A percentile compares a stretch with the other conserved stretches of the same genome.
phyloP scores from a whole-genome alignment of 768 basidiomycete species.

The Calocera cornea region DNA sequence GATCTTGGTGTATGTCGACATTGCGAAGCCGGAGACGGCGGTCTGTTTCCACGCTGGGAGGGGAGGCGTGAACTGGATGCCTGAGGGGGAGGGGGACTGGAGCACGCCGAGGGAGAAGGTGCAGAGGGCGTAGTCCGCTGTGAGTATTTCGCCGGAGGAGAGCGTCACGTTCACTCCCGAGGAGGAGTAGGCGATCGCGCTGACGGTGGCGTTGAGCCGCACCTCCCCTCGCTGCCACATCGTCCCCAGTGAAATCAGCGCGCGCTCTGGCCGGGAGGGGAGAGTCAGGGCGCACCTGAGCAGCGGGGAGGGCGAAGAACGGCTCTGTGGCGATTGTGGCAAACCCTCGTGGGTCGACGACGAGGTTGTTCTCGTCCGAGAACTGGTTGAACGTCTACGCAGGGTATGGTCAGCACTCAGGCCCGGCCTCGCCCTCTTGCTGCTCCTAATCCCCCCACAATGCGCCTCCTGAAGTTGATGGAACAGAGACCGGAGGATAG shows the following conservation, averaged over 20 bases:
- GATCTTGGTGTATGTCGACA: constrained; percentile 57
- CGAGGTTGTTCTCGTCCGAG: constrained; percentile 10
- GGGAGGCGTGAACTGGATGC: constrained; percentile 33
- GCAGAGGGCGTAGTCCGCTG: constrained; percentile 45
- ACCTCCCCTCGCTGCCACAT: constrained; percentile 6
- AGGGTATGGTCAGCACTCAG: too few relatives aligned
- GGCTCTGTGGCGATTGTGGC: constrained; percentile 1
- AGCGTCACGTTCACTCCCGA: constrained; percentile 37
- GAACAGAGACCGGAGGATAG: too few relatives aligned
- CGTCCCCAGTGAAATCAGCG: neutral
- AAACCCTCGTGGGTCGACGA: constrained; percentile 12
- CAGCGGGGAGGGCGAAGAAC: neutral
- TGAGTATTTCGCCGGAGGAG: constrained; percentile 30
- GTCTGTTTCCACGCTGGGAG: constrained; percentile 52
- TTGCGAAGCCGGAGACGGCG: constrained; percentile 46
- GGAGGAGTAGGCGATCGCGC: constrained; percentile 33
- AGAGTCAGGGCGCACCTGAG: neutral
- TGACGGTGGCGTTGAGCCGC: constrained; percentile 38
- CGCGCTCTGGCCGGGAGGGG: neutral
- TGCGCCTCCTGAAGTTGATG: too few relatives aligned
- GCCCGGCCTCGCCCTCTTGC: too few relatives aligned
- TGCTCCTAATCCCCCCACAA: too few relatives aligned
- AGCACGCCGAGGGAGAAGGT: constrained; percentile 62
- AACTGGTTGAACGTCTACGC: constrained; percentile 3
- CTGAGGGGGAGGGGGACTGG: constrained; percentile 52